These are phyloP conservation scores for Silene noctiflora DNA, from an alignment of 179 eudicot species.

Conservation along the genomic window DNA sequence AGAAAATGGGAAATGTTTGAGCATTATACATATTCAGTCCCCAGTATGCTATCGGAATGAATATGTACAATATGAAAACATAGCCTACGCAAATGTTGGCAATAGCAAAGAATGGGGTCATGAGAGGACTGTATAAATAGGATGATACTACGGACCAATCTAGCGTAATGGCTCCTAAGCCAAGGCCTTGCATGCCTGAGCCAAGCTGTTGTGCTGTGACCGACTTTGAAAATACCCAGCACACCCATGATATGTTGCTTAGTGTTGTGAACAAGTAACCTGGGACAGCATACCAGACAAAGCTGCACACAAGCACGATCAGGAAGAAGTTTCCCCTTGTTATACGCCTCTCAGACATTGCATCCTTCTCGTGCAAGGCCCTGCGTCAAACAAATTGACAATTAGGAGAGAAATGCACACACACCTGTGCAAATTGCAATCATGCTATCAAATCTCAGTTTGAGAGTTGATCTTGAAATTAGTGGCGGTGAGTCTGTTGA, in stretches of 20 bases:
- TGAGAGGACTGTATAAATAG: conserved; percentile 72
- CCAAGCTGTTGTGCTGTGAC: conserved; percentile 90
- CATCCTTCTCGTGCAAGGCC: conserved; percentile 78
- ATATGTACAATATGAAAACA: conserved; percentile 52
- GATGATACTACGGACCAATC: conserved; percentile 81
- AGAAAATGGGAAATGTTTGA: conserved; percentile 63
- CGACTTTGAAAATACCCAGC: conserved; percentile 72
- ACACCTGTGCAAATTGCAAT: too few relatives aligned
- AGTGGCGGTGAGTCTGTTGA: too few relatives aligned
- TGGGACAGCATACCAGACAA: conserved; percentile 68
- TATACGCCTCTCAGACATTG: conserved; percentile 35
- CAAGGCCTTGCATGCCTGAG: conserved; percentile 82
- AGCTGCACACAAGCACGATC: conserved; percentile 69
- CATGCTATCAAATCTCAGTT: too few relatives aligned
- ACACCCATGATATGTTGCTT: conserved; percentile 74
- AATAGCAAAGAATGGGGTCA: conserved; percentile 80
- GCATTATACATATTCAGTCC: conserved; percentile 65
- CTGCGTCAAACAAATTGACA: conserved; percentile 31
- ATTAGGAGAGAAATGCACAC: too few relatives aligned
- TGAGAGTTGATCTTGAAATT: too few relatives aligned
- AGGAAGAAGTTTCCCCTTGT: conserved; percentile 78
- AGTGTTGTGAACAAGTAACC: conserved; percentile 77
- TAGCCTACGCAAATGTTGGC: conserved; percentile 63
- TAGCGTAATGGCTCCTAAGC: conserved; percentile 65
- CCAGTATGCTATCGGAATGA: conserved; percentile 76